These are phyloP conservation scores for Vitis hybrid DNA, from an alignment of 177 flowering plant species.

Conservation along the genomic window DNA sequence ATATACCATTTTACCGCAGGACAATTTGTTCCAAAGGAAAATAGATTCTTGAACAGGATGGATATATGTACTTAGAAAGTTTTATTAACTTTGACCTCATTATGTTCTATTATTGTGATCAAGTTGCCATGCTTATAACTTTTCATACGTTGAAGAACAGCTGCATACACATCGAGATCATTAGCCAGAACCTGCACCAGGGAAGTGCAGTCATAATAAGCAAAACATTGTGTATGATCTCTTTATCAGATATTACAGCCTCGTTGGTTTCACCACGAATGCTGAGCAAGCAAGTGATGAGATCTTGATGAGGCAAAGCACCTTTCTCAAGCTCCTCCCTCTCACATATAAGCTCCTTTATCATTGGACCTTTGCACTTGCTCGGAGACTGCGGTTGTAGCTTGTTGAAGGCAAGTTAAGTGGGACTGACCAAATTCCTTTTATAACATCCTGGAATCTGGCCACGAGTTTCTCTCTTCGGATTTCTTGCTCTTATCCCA, in stretches of 20 bases:
- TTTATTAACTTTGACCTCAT: too few relatives aligned
- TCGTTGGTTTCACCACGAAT: conserved; percentile 16
- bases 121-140: too few relatives aligned
- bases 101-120: too few relatives aligned
- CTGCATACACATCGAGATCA: conserved; percentile 23
- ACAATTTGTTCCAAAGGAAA: too few relatives aligned
- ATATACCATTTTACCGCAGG: too few relatives aligned
- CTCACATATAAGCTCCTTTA: conserved; percentile 27
- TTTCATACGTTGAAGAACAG: conserved; percentile 28
- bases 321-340: conserved; percentile 19
- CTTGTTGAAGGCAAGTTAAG: conserved; percentile 50
- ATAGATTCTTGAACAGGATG: too few relatives aligned
- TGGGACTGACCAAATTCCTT: conserved; percentile 47
- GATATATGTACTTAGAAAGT: too few relatives aligned
- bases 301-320: conserved; percentile 29
- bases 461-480: conserved; percentile 23
- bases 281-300: conserved; percentile 40
- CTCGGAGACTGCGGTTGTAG: conserved; percentile 39
- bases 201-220: conserved; percentile 47
- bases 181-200: conserved; percentile 33
- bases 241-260: conserved; percentile 23
- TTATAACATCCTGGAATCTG: conserved; percentile 27
- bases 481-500: conserved; percentile 32
- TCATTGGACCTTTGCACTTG: conserved; percentile 26
- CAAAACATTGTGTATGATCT: conserved; percentile 42